Evolutionary conservation across 2,329 filamentous ascomycete species (phyloP), one percentile per base, ranked within the genome.

Genomic region (Neofusicoccum ribis): DNA sequence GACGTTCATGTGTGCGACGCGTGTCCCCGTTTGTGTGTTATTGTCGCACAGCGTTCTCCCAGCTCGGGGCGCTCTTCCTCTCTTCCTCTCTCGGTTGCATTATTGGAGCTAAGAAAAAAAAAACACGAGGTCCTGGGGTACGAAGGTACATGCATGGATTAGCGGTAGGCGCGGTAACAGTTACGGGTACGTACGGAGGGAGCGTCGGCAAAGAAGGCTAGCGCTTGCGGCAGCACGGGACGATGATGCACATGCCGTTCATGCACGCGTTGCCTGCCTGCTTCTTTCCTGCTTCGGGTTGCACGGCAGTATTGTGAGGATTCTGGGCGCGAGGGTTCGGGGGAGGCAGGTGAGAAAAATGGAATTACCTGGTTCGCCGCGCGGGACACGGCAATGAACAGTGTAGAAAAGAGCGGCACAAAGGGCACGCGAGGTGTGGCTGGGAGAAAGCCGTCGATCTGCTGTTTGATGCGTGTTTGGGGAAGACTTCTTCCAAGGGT

Each of bases 211-310:
- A 31, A 31, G 27, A 31, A 31, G 27, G 6, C 27, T 31, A 31
- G 27, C 27, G 6, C 17, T 23, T 52, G 37, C 54, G 41, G 54
- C 54, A 47, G 41, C 54, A 34, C 54, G 54, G 41, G 27, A 60
- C 27, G 56, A 47, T 60, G 56, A 47, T 60, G 56, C 56, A 41
- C 56, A 47, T 60, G 56, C 41, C n/a, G 44, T 14, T 3, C 52
- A 43, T 34, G 54, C 23, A 17, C 36, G 27, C 7, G 23, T 34
- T 27, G 12, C 12, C 11, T 59, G 15, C 15, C 54, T 12, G 23
- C 56, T 14, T 34, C 27, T n/a, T 37, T 17, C 15, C 39, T 34
- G 11, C 43, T 39, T 47, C 17, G 27, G 41, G 43, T 47, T 47
- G 7, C 56, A 60, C 56, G 17, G 43, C 56, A 47, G 36, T 31